Base-by-base conservation (phyloP, 768 basidiomycete genomes). In the Pisolithus marmoratus region DNA sequence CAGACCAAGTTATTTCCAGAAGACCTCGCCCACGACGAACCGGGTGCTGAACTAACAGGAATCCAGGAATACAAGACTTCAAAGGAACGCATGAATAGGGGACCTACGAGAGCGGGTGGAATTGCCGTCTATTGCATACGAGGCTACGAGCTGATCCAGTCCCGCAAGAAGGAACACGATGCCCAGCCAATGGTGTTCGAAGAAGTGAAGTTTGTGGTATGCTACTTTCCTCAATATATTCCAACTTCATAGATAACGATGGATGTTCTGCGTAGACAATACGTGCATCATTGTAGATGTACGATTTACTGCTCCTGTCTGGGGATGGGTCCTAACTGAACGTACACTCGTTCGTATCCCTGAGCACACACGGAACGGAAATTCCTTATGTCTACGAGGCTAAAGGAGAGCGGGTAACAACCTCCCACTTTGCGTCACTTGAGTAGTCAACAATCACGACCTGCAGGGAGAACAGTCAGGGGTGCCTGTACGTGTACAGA, bases 121-220 rank as follows among this genome's bases (percentile, higher is more conserved):
- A 26, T 26, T 26, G 26, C 26, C 26, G 26, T 26, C 26, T 26
- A 4, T 26, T 7, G 26, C 7, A 26, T 7, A 26, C n/a, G n/a
- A n/a, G n/a, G n/a, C n/a, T n/a, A 26, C 26, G 26, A 26, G 0
- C 70, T 96, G 22, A 83, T 86, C 12, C 83, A 85, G 2, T 95
- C 94, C 62, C 64, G 96, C 64, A 95, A 94, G 69, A 75, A 94
- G 48, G 94, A 96, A 63, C 94, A 96, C 65, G 94, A 94, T 50
- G 92, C 94, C 12, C 75, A 71, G 9, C 91, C 85, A 1, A 76
- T 93, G 53, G 79, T 91, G 0, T 97, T 91, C 58, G 94, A 96
- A 64, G 94, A 97, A 69, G 94, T 92, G 0, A 69, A 94, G 54
- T 96, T 95, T 73, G 88, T 84, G 50, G 94, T 94, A 55, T 71